These are phyloP conservation scores for Oryza longistaminata DNA, from an alignment of 176 grass and related monocot species.

Conservation along the genomic window DNA sequence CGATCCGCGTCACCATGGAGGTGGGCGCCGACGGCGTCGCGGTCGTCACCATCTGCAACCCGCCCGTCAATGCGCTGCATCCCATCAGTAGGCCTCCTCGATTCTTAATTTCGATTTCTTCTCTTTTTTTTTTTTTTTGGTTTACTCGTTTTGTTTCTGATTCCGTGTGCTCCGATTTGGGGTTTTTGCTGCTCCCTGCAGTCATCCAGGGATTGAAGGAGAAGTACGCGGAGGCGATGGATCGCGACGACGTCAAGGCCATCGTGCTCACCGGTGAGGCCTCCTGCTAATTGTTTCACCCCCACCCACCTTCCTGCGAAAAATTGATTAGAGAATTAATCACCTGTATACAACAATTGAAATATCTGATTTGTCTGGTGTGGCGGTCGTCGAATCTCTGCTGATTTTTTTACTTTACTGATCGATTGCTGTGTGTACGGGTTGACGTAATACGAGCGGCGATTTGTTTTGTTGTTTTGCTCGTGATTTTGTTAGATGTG, in stretches of 20 bases:
- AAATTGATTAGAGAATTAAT: neutral
- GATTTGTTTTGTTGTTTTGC: neutral
- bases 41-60: conserved; percentile 85
- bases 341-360: neutral
- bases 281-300: neutral
- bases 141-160: conserved; percentile 12
- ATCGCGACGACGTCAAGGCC: conserved; percentile 77
- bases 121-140: neutral
- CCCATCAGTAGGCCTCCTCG: conserved; percentile 48
- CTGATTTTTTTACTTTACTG: neutral
- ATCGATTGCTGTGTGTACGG: neutral
- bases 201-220: conserved; percentile 87
- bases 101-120: neutral
- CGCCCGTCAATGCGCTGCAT: conserved; percentile 87
- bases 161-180: neutral
- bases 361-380: neutral
- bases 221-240: conserved; percentile 69
- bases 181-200: neutral
- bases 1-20: conserved; percentile 84
- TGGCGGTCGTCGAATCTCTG: neutral
- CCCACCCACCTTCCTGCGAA: neutral
- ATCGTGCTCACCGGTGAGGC: conserved; percentile 83
- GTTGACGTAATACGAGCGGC: neutral
- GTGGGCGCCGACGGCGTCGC: conserved; percentile 78
- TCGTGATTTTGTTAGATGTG: neutral